Evolutionary conservation across 371 early-diverging fungal genomes (phyloP), one percentile per base, ranked within the genome.

Genomic region (Mortierella sp.): DNA sequence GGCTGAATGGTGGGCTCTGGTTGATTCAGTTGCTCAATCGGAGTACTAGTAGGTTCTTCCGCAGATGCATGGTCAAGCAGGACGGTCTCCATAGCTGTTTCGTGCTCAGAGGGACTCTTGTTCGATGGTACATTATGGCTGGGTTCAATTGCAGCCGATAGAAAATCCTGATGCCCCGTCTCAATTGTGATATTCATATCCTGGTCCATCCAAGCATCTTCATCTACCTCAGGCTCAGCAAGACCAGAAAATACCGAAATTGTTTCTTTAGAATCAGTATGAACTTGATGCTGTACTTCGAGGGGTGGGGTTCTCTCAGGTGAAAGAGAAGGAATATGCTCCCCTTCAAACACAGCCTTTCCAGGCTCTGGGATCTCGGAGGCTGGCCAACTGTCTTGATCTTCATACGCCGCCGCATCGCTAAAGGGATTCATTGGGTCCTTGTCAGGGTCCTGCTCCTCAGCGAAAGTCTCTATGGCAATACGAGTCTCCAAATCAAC

Each of bases 381-480:
- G 3, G 37, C 37, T 47, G 19, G 52, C 66, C 66, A 66, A 19
- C 18, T 29, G 23, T 48, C 43, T 21, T 48, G 16, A 16, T 59
- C 58, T 18, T 74, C 68, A 19, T 68, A 52, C 3, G 74, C 74
- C 6, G 74, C 74, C 1, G 74, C 74, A 57, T 74, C 74, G 30
- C 74, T 68, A 60, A 74, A 74, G 1, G 74, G 74, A 43, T 74
- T 74, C 12, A 60, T 61, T n/a, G 74, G 69, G 23, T 74, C 74
- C 11, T 57, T 37, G 21, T 74, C 68, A 43, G 67, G 68, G 23
- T 64, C 60, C 16, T 50, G 43, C 5, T n/a, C 37, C 19, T 25
- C 53, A 0, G 21, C 48, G 1, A 46, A 16, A 18, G 67, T 23
- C 50, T 59, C 55, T 2, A 18, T 19, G 43, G 53, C 7, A 11